Evolutionary conservation across 176 grass and related monocot genomes (phyloP).

Genomic region (Aegilops sharonensis): DNA sequence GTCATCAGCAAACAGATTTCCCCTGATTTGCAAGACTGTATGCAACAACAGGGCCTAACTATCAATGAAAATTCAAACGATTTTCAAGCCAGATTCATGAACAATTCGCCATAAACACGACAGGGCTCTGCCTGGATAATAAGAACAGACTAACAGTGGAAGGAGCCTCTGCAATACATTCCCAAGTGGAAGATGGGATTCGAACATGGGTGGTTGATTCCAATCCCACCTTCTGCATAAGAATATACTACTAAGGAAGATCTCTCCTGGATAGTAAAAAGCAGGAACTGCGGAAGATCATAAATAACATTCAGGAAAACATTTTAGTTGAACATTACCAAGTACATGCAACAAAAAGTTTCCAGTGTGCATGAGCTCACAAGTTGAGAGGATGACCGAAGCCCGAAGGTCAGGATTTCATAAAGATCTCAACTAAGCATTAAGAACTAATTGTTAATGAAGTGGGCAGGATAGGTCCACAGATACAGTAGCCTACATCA

Average conservation of each 20-base stretch:
- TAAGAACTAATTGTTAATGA: neutral
- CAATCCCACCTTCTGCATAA: neutral
- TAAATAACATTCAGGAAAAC: neutral
- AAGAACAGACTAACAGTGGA: neutral
- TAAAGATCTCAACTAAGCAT: neutral
- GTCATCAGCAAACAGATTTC: neutral
- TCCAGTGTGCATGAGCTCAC: neutral
- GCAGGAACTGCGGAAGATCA: neutral
- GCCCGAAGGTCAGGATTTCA: neutral
- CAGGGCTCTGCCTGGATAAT: neutral
- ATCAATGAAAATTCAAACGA: neutral
- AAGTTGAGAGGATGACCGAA: neutral
- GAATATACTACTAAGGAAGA: neutral
- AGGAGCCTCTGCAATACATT: neutral
- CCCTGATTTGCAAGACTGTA: neutral
- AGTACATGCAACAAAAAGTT: neutral
- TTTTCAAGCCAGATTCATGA: neutral
- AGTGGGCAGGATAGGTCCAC: neutral
- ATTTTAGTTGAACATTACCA: neutral
- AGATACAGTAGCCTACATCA: constrained; percentile 1
- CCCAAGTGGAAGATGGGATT: neutral
- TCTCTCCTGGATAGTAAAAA: neutral
- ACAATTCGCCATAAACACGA: neutral
- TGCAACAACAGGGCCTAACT: neutral
- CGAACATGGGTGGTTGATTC: neutral